Evolutionary conservation across 108 stramenopile genomes (phyloP).

Genomic region (Conticribra guillardii): DNA sequence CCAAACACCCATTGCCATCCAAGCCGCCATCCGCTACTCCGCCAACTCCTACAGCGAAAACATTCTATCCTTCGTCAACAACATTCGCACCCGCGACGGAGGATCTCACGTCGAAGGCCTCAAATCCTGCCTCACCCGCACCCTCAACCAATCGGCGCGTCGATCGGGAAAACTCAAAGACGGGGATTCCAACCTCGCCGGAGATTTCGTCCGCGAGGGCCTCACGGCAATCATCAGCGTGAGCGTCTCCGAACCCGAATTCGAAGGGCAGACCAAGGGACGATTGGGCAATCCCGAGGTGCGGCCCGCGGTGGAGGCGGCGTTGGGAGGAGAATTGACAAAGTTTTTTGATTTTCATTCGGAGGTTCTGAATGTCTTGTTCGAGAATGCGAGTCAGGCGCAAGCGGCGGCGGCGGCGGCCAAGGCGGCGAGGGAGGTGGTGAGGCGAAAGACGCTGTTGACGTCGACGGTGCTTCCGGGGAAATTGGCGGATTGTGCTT

Average conservation of each 20-base stretch:
- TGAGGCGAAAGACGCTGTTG: conserved; percentile 90
- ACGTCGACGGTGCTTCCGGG: conserved; percentile 91
- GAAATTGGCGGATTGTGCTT: conserved; percentile 91
- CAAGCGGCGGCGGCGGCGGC: conserved; percentile 92
- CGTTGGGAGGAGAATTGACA: conserved; percentile 75
- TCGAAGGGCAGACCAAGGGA: conserved; percentile 97
- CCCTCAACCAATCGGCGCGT: conserved; percentile 80
- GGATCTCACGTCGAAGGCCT: conserved; percentile 95
- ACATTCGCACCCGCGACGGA: conserved; percentile 93
- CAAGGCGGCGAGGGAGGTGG: conserved; percentile 93
- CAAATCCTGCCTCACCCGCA: conserved; percentile 86
- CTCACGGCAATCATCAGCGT: conserved; percentile 90
- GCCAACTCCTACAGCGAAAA: conserved; percentile 90
- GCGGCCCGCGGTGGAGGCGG: conserved; percentile 84
- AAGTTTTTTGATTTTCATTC: conserved; percentile 92
- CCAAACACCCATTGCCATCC: conserved; percentile 70
- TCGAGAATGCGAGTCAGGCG: conserved; percentile 88
- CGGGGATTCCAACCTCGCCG: conserved; percentile 71
- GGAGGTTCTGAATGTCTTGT: conserved; percentile 78
- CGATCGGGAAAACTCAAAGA: conserved; percentile 85
- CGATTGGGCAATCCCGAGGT: conserved; percentile 96
- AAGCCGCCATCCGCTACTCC: conserved; percentile 88
- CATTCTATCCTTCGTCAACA: conserved; percentile 92
- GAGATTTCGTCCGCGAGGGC: conserved; percentile 94
- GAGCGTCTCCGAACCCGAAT: conserved; percentile 93